Evolutionary conservation across 2,329 filamentous ascomycete species (phyloP).

Genomic region (Verticillium nubilum): DNA sequence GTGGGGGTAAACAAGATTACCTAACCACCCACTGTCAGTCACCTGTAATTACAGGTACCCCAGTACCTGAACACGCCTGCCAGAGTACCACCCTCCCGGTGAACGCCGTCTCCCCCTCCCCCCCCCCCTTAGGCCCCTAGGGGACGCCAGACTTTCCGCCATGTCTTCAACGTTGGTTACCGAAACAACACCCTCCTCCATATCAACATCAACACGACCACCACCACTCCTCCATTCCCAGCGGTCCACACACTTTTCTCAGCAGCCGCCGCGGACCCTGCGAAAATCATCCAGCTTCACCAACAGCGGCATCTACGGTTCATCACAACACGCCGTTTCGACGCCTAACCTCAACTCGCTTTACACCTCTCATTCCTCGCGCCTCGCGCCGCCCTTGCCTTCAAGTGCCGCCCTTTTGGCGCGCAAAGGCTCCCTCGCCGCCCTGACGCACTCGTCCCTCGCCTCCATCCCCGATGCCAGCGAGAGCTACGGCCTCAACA

Average conservation of each 20-base stretch:
- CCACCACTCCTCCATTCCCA: conserved; percentile 9
- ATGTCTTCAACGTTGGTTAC: conserved; percentile 3
- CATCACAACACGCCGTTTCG: conserved; percentile 36
- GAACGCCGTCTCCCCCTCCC: background rate
- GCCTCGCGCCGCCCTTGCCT: conserved; percentile 28
- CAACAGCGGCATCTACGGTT: conserved; percentile 21
- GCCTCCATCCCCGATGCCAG: conserved; percentile 63
- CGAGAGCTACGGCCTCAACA: conserved; percentile 56
- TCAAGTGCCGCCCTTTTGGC: conserved; percentile 34
- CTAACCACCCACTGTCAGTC: background rate
- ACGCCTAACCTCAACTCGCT: conserved; percentile 53
- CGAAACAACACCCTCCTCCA: conserved; percentile 1
- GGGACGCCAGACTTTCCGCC: background rate
- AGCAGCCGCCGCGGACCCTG: conserved; percentile 18
- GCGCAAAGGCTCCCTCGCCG: conserved; percentile 67
- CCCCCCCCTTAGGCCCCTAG: background rate
- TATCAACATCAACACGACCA: conserved; percentile 1
- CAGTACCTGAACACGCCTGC: background rate
- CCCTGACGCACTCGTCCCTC: conserved; percentile 58
- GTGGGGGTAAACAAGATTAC: background rate
- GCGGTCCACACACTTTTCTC: conserved; percentile 2
- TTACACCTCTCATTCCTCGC: conserved; percentile 41
- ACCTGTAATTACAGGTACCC: background rate
- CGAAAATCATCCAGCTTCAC: conserved; percentile 32
- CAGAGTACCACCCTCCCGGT: background rate